These are phyloP conservation scores for Fusarium sacchari DNA, from an alignment of 2,329 filamentous ascomycete genomes.

Conservation along the genomic window DNA sequence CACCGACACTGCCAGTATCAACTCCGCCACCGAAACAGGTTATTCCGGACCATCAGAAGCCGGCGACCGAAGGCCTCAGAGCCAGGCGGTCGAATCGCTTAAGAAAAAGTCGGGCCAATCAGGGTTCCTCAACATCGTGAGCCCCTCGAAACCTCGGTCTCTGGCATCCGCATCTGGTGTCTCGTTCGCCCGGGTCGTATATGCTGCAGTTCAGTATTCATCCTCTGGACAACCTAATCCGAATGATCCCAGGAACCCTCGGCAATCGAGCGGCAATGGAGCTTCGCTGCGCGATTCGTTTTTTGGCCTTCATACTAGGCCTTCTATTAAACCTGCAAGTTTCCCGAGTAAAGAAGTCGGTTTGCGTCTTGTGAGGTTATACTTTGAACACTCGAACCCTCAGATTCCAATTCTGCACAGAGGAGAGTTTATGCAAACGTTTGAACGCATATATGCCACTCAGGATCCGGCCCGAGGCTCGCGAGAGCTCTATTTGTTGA, in stretches of 20 bases:
- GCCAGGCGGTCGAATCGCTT: conserved; percentile 47
- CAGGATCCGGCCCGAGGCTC: conserved; percentile 74
- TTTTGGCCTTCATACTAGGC: conserved; percentile 93
- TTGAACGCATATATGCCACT: conserved; percentile 81
- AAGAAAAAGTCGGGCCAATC: conserved; percentile 51
- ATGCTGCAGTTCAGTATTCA: conserved; percentile 86
- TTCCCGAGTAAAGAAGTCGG: conserved; percentile 85
- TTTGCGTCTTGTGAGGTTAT: conserved; percentile 77
- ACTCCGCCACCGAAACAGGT: conserved; percentile 47
- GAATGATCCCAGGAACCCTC: conserved; percentile 40
- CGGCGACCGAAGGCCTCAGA: conserved; percentile 44
- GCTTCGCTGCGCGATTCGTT: conserved; percentile 95
- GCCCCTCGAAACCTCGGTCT: conserved; percentile 80
- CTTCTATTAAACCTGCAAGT: conserved; percentile 83
- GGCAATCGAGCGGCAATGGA: conserved; percentile 54
- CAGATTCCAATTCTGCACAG: conserved; percentile 94
- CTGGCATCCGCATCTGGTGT: conserved; percentile 89
- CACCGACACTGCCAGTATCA: conserved; percentile 49
- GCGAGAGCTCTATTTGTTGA: conserved; percentile 90
- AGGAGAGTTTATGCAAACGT: conserved; percentile 87
- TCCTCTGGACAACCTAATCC: conserved; percentile 68
- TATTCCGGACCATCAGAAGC: conserved; percentile 49
- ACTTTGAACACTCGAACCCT: conserved; percentile 96
- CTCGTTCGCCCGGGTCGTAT: conserved; percentile 92
- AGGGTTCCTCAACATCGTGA: conserved; percentile 78